Evolutionary conservation across 169 alveolate species (phyloP), one percentile per base, ranked within the genome.

Genomic region (Cryptosporidium baileyi): DNA sequence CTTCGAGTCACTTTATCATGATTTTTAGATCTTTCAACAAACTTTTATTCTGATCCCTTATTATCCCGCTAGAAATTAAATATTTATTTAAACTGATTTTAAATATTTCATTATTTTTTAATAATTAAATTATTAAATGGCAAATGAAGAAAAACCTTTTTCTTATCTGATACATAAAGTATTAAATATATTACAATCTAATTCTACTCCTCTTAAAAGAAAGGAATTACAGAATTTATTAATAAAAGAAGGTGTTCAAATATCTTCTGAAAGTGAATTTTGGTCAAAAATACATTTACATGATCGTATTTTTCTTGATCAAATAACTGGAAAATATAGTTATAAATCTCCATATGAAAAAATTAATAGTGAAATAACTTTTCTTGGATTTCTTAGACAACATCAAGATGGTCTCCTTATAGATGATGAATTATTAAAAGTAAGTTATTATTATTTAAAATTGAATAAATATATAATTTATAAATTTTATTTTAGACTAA

Each of bases 301-400:
- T 28, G 85, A 74, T n/a, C 49, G 85, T 24, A 54, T 74, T 3
- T 36, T 17, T 19, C 15, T 74, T 11, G 74, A 74, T 44, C 28
- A 26, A 30, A 45, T 17, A 9, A 74, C 85, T 15, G 65, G 65
- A 19, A 74, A 57, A 28, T 74, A 74, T 38, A 34, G 63, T 22
- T 74, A 74, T 26, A 74, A 36, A 40, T 74, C 85, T 51, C 85
- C 85, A n/a, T 74, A 74, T 24, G 85, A 74, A 17, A 74, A 74
- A 13, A 34, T 74, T 24, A 51, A 47, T 19, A 74, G 85, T 54
- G 85, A 74, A 59, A 41, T 74, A 40, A 36, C 65, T 17, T 44
- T 74, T 5, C 24, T 74, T 19, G 85, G 74, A 36, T 54, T 54
- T 24, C 57, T 74, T 9, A 74, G 85, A 30, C 85, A 57, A 17